These are phyloP conservation scores for Colletotrichum sp. DNA, from an alignment of 2,329 filamentous ascomycete genomes.

Conservation along the genomic window DNA sequence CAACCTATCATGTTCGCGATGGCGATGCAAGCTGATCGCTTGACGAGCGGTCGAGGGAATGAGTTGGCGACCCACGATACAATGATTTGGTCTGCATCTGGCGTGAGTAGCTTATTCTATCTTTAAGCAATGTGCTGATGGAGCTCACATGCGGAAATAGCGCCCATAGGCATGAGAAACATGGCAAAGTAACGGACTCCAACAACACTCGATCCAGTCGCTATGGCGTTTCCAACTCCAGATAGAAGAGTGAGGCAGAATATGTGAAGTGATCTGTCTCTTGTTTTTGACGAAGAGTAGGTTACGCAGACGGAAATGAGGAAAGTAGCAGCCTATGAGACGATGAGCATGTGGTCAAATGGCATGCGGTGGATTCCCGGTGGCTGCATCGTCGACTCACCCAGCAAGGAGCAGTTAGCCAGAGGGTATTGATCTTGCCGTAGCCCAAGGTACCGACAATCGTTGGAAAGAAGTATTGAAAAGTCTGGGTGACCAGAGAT, in stretches of 20 bases:
- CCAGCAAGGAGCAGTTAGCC: conserved; percentile 65
- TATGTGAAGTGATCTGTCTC: conserved; percentile 63
- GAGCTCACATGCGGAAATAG: conserved; percentile 48
- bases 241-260: conserved; percentile 56
- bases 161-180: conserved; percentile 64
- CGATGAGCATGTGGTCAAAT: background rate
- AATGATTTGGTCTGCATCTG: conserved; percentile 52
- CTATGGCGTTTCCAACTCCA: conserved; percentile 59
- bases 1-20: conserved; percentile 64
- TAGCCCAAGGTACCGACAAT: conserved; percentile 68
- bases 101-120: background rate
- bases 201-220: conserved; percentile 52
- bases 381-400: conserved; percentile 27
- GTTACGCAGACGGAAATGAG: conserved; percentile 59
- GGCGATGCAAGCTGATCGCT: conserved; percentile 69
- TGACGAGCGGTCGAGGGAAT: conserved; percentile 71
- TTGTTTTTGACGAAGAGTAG: conserved; percentile 56
- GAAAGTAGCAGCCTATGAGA: conserved; percentile 50
- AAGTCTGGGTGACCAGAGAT: conserved; percentile 57
- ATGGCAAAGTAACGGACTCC: conserved; percentile 66
- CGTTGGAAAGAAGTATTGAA: conserved; percentile 70
- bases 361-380: background rate
- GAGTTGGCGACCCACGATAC: conserved; percentile 74
- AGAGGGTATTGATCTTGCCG: conserved; percentile 55
- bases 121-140: background rate